Base-by-base conservation (phyloP, 2,329 filamentous ascomycete species). In the Calcarisporium arbuscula region DNA sequence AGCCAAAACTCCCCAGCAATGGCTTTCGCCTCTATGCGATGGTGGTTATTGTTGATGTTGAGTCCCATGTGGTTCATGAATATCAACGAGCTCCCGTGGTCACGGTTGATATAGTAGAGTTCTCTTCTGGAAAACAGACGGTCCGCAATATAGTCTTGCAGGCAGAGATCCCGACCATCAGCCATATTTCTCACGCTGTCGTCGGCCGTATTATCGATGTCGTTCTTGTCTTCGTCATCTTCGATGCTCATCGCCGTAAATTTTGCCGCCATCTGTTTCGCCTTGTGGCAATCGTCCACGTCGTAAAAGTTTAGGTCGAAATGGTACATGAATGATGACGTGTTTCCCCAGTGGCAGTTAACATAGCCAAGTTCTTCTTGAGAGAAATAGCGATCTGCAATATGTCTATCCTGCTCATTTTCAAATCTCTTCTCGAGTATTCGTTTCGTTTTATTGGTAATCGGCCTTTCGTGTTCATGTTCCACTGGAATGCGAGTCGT, bases 21-120 rank as follows among this genome's bases (percentile, higher is more conserved):
- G 22, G 22, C 22, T 14, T 25, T 25, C 19, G 28, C 28, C 15
- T 30, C 28, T 6, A 5, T n/a, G 19, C 28, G n/a, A 19, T 30
- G 7, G 7, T 30, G 14, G 10, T 30, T 18, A 12, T 30, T 30
- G 28, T 30, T 17, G 10, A 9, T 12, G n/a, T 30, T 19, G n/a
- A 30, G 15, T 17, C 15, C 28, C 15, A 16, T 17, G n/a, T 19
- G 9, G 4, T 12, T 8, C 28, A 30, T 30, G 28, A 30, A 30
- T 9, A 16, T 15, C 9, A 19, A 17, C 14, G 28, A 30, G 28
- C 19, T 19, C 15, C 28, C 28, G 19, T 30, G 18, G 3, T 16
- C 28, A n/a, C 28, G 15, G n/a, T 30, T 30, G 16, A 30, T 30
- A 12, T 19, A 30, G 15, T 30, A 16, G 15, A 30, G 28, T 6